These are phyloP conservation scores for Paulownia fortunei DNA, from an alignment of 257 asterid genomes.

Conservation along the genomic window DNA sequence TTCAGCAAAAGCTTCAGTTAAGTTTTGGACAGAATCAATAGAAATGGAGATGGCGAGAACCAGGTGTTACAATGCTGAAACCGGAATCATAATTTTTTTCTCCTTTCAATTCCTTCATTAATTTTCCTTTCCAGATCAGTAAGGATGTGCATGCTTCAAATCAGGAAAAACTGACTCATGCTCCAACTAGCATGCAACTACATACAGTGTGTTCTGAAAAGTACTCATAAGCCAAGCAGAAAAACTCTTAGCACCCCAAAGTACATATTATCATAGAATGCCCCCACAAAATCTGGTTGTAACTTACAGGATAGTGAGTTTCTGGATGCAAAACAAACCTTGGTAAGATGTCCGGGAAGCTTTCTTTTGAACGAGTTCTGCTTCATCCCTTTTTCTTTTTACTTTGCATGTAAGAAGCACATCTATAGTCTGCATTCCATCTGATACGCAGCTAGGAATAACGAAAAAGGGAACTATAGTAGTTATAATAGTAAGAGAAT, in stretches of 20 bases:
- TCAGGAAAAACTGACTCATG: conserved; percentile 4
- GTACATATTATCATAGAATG: neutral
- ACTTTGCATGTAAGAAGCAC: conserved; percentile 86
- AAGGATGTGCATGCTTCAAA: conserved; percentile 8
- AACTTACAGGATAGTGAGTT: neutral
- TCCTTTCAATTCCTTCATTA: neutral
- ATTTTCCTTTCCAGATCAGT: neutral
- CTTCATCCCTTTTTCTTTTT: conserved; percentile 82
- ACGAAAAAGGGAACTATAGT: conserved; percentile 28
- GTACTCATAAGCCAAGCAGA: neutral
- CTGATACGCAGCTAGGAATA: conserved; percentile 82
- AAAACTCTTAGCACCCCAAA: neutral
- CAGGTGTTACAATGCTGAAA: conserved; percentile 16
- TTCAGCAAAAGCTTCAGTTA: conserved; percentile 19
- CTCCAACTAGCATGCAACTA: neutral
- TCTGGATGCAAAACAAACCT: conserved; percentile 49
- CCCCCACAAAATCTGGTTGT: neutral
- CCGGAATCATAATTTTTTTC: neutral
- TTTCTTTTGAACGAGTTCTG: conserved; percentile 49
- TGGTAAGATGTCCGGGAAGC: conserved; percentile 50
- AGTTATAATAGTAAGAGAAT: conserved; percentile 12
- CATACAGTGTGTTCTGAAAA: neutral
- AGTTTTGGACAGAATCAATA: neutral
- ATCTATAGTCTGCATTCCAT: conserved; percentile 89
- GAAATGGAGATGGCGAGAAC: neutral